Percentiles rank a stretch among this genome's conserved stretches.
These are phyloP conservation scores for Globisporangium nunn DNA, from an alignment of 352 stramenopile genomes.

Conservation along the genomic window DNA sequence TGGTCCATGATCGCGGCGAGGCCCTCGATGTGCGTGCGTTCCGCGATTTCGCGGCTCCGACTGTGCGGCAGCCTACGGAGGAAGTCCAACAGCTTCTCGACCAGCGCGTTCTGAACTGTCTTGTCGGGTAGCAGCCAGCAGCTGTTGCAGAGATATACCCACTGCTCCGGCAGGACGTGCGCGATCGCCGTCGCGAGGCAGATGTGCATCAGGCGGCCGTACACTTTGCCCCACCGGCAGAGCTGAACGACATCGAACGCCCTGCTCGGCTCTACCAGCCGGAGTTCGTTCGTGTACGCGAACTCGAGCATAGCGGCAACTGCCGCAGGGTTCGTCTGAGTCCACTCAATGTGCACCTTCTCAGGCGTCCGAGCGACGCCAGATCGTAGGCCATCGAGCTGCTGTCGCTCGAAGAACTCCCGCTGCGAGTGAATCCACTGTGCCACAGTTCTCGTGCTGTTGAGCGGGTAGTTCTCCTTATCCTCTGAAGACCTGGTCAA, in stretches of 20 bases:
- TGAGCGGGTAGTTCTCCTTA: neutral
- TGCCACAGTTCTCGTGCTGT: neutral
- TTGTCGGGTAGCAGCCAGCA: slow-evolving; percentile 18
- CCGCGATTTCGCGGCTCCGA: slow-evolving; percentile 20
- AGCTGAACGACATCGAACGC: slow-evolving; percentile 32
- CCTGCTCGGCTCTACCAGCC: slow-evolving; percentile 22
- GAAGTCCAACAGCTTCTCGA: slow-evolving; percentile 24
- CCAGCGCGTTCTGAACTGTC: slow-evolving; percentile 16
- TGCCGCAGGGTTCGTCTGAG: slow-evolving; percentile 25
- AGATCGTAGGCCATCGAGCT: neutral
- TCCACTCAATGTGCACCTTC: slow-evolving; percentile 36
- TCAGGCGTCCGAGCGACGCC: too few relatives aligned
- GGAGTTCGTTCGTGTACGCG: slow-evolving; percentile 35
- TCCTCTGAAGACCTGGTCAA: neutral
- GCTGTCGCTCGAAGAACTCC: neutral
- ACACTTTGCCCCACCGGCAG: slow-evolving; percentile 35
- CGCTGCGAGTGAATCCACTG: neutral
- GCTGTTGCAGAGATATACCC: slow-evolving; percentile 36
- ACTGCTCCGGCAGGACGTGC: slow-evolving; percentile 25
- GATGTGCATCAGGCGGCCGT: slow-evolving; percentile 28
- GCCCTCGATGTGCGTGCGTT: slow-evolving; percentile 22
- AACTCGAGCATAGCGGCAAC: slow-evolving; percentile 53
- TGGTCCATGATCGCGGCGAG: slow-evolving; percentile 30
- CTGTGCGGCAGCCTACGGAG: slow-evolving; percentile 21
- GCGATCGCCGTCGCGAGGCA: slow-evolving; percentile 28